phyloP scores from a whole-genome alignment of 768 basidiomycete genomes.

The Collybia nuda region DNA sequence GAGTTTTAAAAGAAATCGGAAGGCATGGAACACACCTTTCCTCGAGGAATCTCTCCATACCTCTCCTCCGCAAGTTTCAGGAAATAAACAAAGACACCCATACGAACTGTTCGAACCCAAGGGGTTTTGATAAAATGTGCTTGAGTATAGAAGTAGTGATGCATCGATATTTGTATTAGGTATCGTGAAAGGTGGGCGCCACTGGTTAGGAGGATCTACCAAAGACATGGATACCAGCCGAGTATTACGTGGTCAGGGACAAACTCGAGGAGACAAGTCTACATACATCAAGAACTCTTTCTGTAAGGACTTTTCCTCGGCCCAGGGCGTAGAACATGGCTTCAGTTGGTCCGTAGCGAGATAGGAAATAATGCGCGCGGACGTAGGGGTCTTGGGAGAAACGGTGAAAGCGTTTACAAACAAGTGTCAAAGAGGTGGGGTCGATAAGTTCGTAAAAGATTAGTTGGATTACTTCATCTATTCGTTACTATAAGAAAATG shows the following conservation, averaged over 20 bases:
- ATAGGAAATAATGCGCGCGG: slow-evolving; percentile 75
- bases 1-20: neutral
- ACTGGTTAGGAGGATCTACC: slow-evolving; percentile 69
- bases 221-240: slow-evolving; percentile 10
- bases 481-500: no score
- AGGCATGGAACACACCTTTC: slow-evolving; percentile 38
- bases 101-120: slow-evolving; percentile 69
- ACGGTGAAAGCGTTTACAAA: slow-evolving; percentile 56
- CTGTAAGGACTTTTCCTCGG: slow-evolving; percentile 62
- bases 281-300: slow-evolving; percentile 70
- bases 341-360: slow-evolving; percentile 67
- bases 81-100: slow-evolving; percentile 64
- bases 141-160: slow-evolving; percentile 75
- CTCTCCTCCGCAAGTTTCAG: slow-evolving; percentile 53
- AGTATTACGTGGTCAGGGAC: slow-evolving; percentile 11
- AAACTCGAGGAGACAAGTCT: slow-evolving; percentile 12
- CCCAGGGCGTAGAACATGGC: slow-evolving; percentile 78
- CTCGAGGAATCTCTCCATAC: slow-evolving; percentile 66
- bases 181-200: slow-evolving; percentile 81
- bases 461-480: slow-evolving; percentile 69
- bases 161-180: slow-evolving; percentile 73
- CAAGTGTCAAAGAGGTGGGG: slow-evolving; percentile 57
- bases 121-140: slow-evolving; percentile 72
- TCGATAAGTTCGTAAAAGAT: slow-evolving; percentile 72
- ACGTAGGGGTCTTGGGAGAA: slow-evolving; percentile 76